Conservation (phyloP, 2,329 filamentous ascomycete species). For the Drechmeria coniospora region DNA sequence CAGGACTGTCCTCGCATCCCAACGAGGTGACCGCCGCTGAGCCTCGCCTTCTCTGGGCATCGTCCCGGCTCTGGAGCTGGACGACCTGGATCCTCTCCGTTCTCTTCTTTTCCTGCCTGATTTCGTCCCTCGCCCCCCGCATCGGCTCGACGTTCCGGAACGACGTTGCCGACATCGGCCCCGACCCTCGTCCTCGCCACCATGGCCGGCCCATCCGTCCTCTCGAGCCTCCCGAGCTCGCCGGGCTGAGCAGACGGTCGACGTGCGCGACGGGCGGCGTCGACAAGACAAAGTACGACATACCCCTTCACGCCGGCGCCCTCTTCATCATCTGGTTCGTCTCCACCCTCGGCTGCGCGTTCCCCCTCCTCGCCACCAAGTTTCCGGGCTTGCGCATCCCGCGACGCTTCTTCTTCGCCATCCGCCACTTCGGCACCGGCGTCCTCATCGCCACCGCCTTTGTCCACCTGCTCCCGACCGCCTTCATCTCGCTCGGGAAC, state of each 20-base stretch:
- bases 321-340: slow-evolving; percentile 33
- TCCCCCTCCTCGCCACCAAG: slow-evolving; percentile 38
- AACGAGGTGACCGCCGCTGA: slow-evolving; percentile 22
- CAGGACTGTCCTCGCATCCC: slow-evolving; percentile 17
- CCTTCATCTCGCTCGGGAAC: slow-evolving; percentile 46
- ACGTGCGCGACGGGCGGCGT: slow-evolving; percentile 15
- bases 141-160: too few relatives aligned
- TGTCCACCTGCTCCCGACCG: slow-evolving; percentile 55
- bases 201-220: too few relatives aligned
- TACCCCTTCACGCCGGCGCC: slow-evolving; percentile 40
- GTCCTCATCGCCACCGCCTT: slow-evolving; percentile 65
- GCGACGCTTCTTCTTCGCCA: slow-evolving; percentile 36
- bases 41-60: slow-evolving; percentile 15
- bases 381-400: slow-evolving; percentile 40
- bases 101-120: slow-evolving; percentile 18
- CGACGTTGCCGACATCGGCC: too few relatives aligned
- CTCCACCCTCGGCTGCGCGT: slow-evolving; percentile 32
- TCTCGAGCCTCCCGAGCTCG: too few relatives aligned
- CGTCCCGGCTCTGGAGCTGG: slow-evolving; percentile 23
- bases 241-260: slow-evolving; percentile 13
- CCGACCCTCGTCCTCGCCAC: too few relatives aligned
- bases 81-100: slow-evolving; percentile 26
- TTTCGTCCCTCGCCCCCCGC: slow-evolving; percentile 10
- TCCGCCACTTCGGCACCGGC: slow-evolving; percentile 61
- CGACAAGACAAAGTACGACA: slow-evolving; percentile 31